These are phyloP conservation scores for Helenozyma rhizophorensis DNA, from an alignment of 805 yeast genomes.

Conservation along the genomic window DNA sequence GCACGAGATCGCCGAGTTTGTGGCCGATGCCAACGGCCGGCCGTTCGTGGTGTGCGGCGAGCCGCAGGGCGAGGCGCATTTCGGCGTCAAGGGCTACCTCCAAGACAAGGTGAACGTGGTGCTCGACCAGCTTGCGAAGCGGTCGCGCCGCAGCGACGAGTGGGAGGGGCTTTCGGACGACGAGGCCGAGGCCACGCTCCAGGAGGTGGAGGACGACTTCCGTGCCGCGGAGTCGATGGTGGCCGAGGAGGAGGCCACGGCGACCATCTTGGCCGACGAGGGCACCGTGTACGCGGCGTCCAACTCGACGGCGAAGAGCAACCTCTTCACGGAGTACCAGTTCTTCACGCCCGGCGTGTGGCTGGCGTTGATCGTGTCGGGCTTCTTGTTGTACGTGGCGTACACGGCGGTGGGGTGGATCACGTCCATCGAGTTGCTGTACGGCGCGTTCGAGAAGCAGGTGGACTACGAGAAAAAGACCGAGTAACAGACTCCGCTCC, in stretches of 20 bases:
- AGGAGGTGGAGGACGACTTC: constrained; percentile 28
- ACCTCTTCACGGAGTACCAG: constrained; percentile 59
- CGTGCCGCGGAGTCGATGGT: constrained; percentile 29
- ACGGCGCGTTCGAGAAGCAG: constrained; percentile 76
- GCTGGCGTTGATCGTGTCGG: constrained; percentile 66
- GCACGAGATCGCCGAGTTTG: constrained; percentile 19
- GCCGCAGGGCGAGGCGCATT: constrained; percentile 23
- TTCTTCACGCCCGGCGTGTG: constrained; percentile 80
- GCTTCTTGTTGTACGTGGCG: constrained; percentile 54
- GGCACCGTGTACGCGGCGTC: constrained; percentile 2
- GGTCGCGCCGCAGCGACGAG: constrained; percentile 10
- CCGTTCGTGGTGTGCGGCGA: constrained; percentile 25
- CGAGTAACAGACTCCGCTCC: too few relatives aligned
- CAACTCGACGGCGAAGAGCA: constrained; percentile 18
- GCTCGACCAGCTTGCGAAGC: constrained; percentile 17
- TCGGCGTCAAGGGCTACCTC: constrained; percentile 20
- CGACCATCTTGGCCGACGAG: constrained; percentile 19
- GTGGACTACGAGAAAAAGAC: constrained; percentile 48
- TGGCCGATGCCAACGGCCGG: constrained; percentile 4
- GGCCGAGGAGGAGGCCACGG: constrained; percentile 21
- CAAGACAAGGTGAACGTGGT: constrained; percentile 22
- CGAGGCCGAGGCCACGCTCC: constrained; percentile 3
- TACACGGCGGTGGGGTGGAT: constrained; percentile 69
- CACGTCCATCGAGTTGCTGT: constrained; percentile 65
- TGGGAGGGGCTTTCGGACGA: constrained; percentile 3